Evolutionary conservation across 257 asterid genomes (phyloP), one percentile per base, ranked within the genome.

Genomic region (Solanum etuberosum): DNA sequence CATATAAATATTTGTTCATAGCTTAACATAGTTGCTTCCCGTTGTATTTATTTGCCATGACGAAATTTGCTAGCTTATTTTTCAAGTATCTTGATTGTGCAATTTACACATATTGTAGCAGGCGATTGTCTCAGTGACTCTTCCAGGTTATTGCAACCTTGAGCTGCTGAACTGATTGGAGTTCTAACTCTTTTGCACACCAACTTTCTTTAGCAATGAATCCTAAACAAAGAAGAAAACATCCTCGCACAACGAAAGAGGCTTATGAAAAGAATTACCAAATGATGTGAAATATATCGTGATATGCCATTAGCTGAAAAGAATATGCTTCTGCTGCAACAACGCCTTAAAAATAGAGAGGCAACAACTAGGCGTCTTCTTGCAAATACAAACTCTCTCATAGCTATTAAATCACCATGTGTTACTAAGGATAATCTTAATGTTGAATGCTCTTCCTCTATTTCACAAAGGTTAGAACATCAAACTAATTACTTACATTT

Each of bases 81-180:
- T 48, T 48, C 20, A 15, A 48, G 59, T 48, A 48, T 48, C 21
- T 48, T 48, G 59, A 48, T 48, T 48, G 57, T 48, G 57, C 16
- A 15, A 48, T 48, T 51, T 32, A 32, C 34, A 32, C 34, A 32
- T 32, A 32, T 32, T 32, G 34, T 32, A 32, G 3, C 34, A 32
- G 34, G 34, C 87, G 86, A 87, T 51, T 84, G 85, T 86, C 88
- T 89, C 92, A 48, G 86, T 89, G 74, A 88, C 80, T 86, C 88
- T 92, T 86, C 93, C 94, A 67, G 92, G 89, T 87, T 86, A 87
- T 61, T 86, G 86, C n/a, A 51, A 51, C 61, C 23, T 51, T 51
- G n/a, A 6, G 61, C 9, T 18, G 23, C 21, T 51, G 9, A 51
- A 51, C 61, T 51, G 23, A 18, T 51, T 51, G 61, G n/a, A 51